These are phyloP conservation scores for Podospora pseudopauciseta DNA, from an alignment of 495 filamentous ascomycete genomes.

Conservation along the genomic window DNA sequence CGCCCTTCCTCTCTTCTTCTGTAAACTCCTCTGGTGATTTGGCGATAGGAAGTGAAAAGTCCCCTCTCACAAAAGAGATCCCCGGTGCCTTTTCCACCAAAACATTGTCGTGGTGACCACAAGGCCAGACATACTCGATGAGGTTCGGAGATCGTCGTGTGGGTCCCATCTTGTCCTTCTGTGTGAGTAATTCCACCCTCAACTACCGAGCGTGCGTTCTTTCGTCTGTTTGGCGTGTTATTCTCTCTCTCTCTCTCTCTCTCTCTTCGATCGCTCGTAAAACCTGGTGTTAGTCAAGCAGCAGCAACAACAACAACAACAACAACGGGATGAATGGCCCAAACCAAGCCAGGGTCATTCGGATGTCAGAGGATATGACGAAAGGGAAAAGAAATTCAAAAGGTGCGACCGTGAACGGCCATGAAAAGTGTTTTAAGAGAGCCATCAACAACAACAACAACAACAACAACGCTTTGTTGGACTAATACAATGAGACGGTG, in stretches of 20 bases:
- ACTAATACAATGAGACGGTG: background rate
- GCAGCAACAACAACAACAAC: no score
- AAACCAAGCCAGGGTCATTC: slow-evolving; percentile 5
- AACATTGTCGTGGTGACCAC: slow-evolving; percentile 23
- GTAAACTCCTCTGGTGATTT: slow-evolving; percentile 21
- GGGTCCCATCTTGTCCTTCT: slow-evolving; percentile 9
- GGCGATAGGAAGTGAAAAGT: slow-evolving; percentile 19
- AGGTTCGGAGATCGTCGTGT: slow-evolving; percentile 12
- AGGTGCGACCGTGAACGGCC: background rate
- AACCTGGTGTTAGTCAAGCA: background rate
- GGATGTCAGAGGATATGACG: slow-evolving; percentile 7
- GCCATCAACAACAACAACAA: background rate
- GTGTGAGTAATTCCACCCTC: background rate
- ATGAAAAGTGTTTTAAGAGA: slow-evolving; percentile 12
- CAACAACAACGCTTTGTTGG: background rate
- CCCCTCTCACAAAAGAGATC: slow-evolving; percentile 13
- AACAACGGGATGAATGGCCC: background rate
- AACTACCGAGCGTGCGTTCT: background rate
- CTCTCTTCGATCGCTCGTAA: background rate
- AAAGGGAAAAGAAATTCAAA: background rate
- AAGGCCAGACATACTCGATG: slow-evolving; percentile 26
- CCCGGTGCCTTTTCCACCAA: slow-evolving; percentile 15
- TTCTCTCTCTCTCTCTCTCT: background rate
- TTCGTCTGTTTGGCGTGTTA: background rate
- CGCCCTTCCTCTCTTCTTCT: slow-evolving; percentile 19